Conservation (phyloP, 768 basidiomycete genomes). For the Naganishia antarctica region DNA sequence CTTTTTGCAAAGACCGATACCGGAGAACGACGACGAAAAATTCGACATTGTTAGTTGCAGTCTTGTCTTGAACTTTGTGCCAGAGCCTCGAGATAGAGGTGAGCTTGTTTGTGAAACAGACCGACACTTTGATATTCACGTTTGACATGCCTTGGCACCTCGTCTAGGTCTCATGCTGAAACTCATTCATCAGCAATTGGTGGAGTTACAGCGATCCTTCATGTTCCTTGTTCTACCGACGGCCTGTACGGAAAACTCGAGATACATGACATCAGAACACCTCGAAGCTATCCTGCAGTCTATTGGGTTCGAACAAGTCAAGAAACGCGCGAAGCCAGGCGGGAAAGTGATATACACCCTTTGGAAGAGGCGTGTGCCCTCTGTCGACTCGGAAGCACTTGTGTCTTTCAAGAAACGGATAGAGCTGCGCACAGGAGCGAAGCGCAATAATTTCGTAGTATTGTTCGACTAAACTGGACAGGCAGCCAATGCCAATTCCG, state of each 20-base stretch:
- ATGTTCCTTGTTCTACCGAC: constrained; percentile 60
- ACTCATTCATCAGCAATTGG: constrained; percentile 37
- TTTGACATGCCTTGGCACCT: neutral
- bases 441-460: constrained; percentile 76
- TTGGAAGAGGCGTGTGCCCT: constrained; percentile 20
- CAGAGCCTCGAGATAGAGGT: constrained; percentile 72
- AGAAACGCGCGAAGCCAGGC: constrained; percentile 60
- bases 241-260: constrained; percentile 78
- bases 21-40: constrained; percentile 54
- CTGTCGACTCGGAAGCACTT: neutral
- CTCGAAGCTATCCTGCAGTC: constrained; percentile 50
- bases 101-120: neutral
- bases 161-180: constrained; percentile 43
- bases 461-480: constrained; percentile 40
- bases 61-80: constrained; percentile 84
- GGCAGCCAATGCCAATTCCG: neutral
- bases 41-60: constrained; percentile 84
- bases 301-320: constrained; percentile 63
- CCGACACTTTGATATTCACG: neutral
- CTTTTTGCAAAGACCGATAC: constrained; percentile 61
- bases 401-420: constrained; percentile 56
- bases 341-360: constrained; percentile 89
- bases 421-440: constrained; percentile 57
- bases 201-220: constrained; percentile 30
- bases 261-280: constrained; percentile 65